These are phyloP conservation scores for Monilinia polystroma DNA, from an alignment of 2,329 filamentous ascomycete genomes.

Conservation along the genomic window DNA sequence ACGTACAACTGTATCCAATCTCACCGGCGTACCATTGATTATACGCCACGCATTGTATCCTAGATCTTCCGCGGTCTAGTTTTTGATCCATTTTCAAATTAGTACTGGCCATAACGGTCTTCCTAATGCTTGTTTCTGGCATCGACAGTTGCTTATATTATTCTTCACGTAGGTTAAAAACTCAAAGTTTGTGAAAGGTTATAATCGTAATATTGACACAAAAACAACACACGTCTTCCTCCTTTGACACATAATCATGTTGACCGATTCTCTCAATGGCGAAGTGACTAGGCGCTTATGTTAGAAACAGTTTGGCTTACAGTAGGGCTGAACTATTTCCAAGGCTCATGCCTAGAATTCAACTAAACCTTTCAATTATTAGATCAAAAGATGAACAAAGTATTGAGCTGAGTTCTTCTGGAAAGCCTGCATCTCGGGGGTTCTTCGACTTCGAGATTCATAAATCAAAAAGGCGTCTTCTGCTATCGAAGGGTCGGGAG, in stretches of 20 bases:
- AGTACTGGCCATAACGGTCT: background rate
- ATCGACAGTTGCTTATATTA: background rate
- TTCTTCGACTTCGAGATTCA: background rate
- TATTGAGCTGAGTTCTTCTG: background rate
- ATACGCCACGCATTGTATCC: background rate
- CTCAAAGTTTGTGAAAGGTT: background rate
- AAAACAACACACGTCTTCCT: conserved; percentile 91
- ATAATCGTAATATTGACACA: conserved; percentile 70
- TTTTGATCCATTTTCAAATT: background rate
- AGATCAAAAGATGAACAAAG: background rate
- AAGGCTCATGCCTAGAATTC: conserved; percentile 67
- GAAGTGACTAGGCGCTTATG: conserved; percentile 66
- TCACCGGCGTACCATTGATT: background rate
- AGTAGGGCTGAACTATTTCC: background rate
- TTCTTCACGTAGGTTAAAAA: background rate
- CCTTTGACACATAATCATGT: conserved; percentile 79
- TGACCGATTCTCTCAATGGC: conserved; percentile 72
- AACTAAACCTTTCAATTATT: conserved; percentile 81
- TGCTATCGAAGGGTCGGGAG: background rate
- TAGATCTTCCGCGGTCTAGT: background rate
- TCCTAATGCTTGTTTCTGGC: background rate
- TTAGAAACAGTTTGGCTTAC: background rate
- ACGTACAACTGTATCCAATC: background rate
- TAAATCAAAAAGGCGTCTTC: background rate
- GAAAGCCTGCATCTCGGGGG: background rate